Evolutionary conservation across 31 red algal genomes (phyloP).

Genomic region (Porphyra umbilicalis): DNA sequence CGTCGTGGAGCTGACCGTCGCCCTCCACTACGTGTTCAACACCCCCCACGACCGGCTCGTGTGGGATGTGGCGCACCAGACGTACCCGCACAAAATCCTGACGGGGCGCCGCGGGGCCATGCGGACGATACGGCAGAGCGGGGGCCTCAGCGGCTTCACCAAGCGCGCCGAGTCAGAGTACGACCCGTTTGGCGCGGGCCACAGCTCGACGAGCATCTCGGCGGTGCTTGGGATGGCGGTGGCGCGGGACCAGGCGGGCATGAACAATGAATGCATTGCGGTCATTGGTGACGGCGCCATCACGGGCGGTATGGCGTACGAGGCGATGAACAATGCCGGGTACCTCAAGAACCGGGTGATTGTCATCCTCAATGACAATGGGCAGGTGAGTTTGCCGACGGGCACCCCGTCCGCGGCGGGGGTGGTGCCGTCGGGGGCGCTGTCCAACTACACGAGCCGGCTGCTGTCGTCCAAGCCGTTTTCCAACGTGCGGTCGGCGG

Average conservation of each 20-base stretch:
- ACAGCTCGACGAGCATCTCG: slow-evolving; percentile 39
- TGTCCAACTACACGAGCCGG: slow-evolving; percentile 29
- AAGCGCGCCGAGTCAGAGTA: slow-evolving; percentile 41
- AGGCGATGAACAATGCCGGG: slow-evolving; percentile 66
- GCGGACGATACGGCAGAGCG: slow-evolving; percentile 29
- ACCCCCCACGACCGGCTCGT: slow-evolving; percentile 44
- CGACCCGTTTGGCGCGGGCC: slow-evolving; percentile 55
- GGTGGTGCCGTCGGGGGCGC: slow-evolving; percentile 23
- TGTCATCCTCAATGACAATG: slow-evolving; percentile 73
- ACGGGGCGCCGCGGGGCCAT: slow-evolving; percentile 41
- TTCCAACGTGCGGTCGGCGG: slow-evolving; percentile 18
- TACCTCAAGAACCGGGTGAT: slow-evolving; percentile 39
- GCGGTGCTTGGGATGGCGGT: slow-evolving; percentile 51
- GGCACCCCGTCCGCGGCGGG: slow-evolving; percentile 37
- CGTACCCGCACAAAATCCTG: slow-evolving; percentile 68
- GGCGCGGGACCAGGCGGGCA: slow-evolving; percentile 32
- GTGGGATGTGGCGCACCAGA: slow-evolving; percentile 62
- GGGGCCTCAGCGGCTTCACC: slow-evolving; percentile 42
- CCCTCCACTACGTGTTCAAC: slow-evolving; percentile 64
- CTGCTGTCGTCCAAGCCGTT: slow-evolving; percentile 24
- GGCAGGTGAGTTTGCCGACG: slow-evolving; percentile 39
- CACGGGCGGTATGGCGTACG: slow-evolving; percentile 70
- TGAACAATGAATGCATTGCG: slow-evolving; percentile 27
- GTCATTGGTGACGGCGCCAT: slow-evolving; percentile 68
- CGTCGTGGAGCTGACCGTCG: slow-evolving; percentile 56